Percentiles rank a stretch among this genome's conserved stretches.
Conservation (phyloP, 73 alveolate genomes). For the Symbiodinium pilosum region DNA sequence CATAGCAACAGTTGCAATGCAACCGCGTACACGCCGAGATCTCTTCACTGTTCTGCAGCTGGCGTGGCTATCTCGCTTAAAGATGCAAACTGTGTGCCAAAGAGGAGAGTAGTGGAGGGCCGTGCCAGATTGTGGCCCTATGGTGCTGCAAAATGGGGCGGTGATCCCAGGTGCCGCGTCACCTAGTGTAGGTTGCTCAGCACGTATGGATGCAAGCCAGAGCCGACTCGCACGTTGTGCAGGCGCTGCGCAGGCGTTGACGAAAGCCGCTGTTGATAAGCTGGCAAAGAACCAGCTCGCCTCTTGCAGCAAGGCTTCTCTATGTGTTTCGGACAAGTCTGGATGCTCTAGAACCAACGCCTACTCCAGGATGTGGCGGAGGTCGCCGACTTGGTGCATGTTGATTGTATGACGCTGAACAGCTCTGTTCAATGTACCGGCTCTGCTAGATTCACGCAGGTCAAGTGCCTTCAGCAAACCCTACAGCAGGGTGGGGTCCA, state of each 20-base stretch:
- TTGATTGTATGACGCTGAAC: no score
- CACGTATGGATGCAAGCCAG: no score
- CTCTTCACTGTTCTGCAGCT: not conserved
- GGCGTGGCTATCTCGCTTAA: not conserved
- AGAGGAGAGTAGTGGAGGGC: no score
- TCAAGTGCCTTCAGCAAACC: not conserved
- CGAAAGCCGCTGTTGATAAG: not conserved
- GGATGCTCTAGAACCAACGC: no score
- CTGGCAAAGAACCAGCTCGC: constrained; percentile 18
- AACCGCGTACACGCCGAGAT: not conserved
- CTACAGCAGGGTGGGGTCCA: not conserved
- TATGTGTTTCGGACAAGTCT: no score
- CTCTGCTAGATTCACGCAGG: not conserved
- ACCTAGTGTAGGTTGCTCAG: no score
- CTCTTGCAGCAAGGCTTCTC: not conserved
- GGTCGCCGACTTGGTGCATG: no score
- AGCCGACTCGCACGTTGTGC: no score
- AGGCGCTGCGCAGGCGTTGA: not conserved
- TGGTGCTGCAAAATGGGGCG: not conserved
- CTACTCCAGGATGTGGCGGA: no score
- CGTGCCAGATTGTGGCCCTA: not conserved
- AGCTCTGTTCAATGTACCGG: not conserved
- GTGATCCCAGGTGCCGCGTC: not conserved
- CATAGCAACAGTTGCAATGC: not conserved
- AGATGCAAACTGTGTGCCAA: no score